Evolutionary conservation across 169 alveolate genomes (phyloP), one percentile per base, ranked within the genome.

Genomic region (Eimeria tenella): DNA sequence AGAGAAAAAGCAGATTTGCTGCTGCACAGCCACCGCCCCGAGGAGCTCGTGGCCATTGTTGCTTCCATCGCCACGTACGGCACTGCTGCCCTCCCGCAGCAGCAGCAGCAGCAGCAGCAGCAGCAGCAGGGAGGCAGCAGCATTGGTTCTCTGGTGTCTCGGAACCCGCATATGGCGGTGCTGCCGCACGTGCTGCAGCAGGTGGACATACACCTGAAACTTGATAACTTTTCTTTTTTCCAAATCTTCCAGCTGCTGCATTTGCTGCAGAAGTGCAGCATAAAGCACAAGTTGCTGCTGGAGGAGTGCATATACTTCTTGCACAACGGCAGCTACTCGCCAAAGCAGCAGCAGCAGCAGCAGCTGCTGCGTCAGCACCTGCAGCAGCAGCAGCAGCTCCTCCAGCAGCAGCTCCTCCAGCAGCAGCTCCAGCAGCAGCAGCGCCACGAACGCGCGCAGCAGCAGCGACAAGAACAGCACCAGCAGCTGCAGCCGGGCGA

Each of bases 241-340:
- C 84, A 73, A 53, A 8, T 73, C 10, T 73, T 73, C n/a, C 84
- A 73, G 10, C 25, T 73, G 53, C 25, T 73, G n/a, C 84, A 73
- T 42, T 73, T 73, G n/a, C 84, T 73, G n/a, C 84, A 73, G 56
- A 73, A 73, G 56, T 73, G 84, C 58, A 53, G 84, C 15, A 73
- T 73, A 8, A 21, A 23, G n/a, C 84, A 73, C 58, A 4, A 73
- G n/a, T 42, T 9, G 9, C 9, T 73, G 9, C 23, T 73, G 23
- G 60, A 73, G 23, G 84, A 73, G n/a, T 73, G 84, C n/a, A 53
- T 25, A 0, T 73, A 7, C 58, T 31, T 73, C 60, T 31, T 73
- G n/a, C 58, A 7, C n/a, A 73, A 7, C 58, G 58, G 58, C 15
- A 73, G 19, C 9, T 42, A 23, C 53, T 7, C 84, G 8, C 84